Percentiles rank a stretch among this genome's conserved stretches.
Conservation (phyloP, 768 basidiomycete genomes). For the Tulasnella sp. region DNA sequence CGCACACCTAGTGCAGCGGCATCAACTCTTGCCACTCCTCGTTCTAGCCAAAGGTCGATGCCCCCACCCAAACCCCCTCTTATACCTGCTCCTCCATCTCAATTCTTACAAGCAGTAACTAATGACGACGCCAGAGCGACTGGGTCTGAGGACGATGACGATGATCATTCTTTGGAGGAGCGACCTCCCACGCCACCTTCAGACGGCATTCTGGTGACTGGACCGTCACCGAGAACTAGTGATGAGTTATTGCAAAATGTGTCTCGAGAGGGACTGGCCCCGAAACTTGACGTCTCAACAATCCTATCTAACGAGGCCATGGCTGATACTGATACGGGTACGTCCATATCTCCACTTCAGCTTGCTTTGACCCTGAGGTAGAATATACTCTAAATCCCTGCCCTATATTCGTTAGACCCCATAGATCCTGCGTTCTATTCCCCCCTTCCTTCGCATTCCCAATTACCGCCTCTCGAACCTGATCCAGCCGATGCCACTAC, state of each 20-base stretch:
- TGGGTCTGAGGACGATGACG: no score
- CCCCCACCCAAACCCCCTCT: neutral
- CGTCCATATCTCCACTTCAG: neutral
- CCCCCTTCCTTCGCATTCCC: constrained; percentile 5
- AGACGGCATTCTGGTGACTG: no score
- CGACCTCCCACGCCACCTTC: no score
- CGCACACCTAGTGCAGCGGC: neutral
- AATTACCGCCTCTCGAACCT: constrained; percentile 11
- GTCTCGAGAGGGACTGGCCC: no score
- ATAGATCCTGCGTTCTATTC: constrained; percentile 20
- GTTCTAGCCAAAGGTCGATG: neutral
- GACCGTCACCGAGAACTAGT: no score
- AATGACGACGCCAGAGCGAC: no score
- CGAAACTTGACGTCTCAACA: no score
- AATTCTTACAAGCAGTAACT: no score
- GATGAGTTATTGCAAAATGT: no score
- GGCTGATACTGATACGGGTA: constrained; percentile 14
- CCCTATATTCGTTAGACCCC: constrained; percentile 8
- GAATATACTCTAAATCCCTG: neutral
- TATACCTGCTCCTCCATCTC: neutral
- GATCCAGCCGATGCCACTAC: neutral
- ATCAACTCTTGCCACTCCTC: neutral
- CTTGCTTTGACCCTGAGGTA: no score
- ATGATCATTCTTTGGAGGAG: neutral
- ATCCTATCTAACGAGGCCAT: constrained; percentile 1